Base-by-base conservation (phyloP, 352 stramenopile genomes). In the Globisporangium recalcitrans region DNA sequence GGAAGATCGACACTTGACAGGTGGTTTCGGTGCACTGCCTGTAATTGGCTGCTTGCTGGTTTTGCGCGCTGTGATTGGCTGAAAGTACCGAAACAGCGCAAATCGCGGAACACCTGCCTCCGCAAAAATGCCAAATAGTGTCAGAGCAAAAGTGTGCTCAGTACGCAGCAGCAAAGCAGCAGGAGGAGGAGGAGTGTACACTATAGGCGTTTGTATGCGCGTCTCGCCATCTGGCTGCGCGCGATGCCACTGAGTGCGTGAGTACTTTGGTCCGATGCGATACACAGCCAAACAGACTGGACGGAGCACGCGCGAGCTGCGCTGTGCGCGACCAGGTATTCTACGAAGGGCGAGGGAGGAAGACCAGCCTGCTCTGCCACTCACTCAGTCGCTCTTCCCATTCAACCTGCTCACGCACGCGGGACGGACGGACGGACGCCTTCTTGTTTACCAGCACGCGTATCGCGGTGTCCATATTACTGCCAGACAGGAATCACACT, bases 11-110 rank as follows among this genome's bases (percentile, higher is more conserved):
- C 6, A 14, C 49, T 19, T 32, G 21, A 32, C 53, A 59, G 13
- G 26, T 32, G 52, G 21, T 59, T 34, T 59, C 48, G 22, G 22
- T 54, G 48, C 48, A 54, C 48, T 21, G 14, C 48, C 7, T 21
- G 48, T 27, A 54, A 59, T 59, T 59, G 53, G 34, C 32, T 59
- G 29, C 2, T 56, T 56, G 11, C 1, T 3, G 9, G 14, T 21
- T 34, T 59, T 21, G 5, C 53, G 36, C 53, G 11, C 26, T 36
- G 6, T 24, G 10, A 59, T 48, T 59, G 53, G 53, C 32, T 48
- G 34, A 48, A 59, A 59, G 9, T 47, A n/a, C 36, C 21, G 8
- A 59, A 59, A 59, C 53, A 48, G 52, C 31, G 5, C n/a, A 24
- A 44, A 46, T 48, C 32, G 53, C 53, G 34, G 34, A 59, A 59